phyloP scores from a whole-genome alignment of 441 rosid species.

The Macaranga tanarius region DNA sequence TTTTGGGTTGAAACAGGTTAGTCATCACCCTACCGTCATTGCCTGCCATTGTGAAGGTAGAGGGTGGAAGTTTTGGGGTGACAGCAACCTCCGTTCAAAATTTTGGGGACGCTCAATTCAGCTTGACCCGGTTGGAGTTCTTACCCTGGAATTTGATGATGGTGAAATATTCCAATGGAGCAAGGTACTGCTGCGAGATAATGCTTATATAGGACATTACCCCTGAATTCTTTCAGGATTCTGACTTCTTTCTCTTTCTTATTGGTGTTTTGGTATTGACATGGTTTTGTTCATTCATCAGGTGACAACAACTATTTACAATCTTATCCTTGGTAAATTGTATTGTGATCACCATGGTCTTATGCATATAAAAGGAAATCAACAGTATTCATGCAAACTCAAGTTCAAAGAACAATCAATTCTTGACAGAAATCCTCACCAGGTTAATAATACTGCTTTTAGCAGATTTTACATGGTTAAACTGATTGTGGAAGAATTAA shows the following conservation, averaged over 20 bases:
- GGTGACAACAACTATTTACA: conserved; percentile 92
- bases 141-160: conserved; percentile 89
- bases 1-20: conserved; percentile 61
- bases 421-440: conserved; percentile 91
- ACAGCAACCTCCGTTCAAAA: conserved; percentile 85
- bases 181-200: conserved; percentile 49
- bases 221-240: conserved; percentile 3
- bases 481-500: not conserved
- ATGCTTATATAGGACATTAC: not conserved
- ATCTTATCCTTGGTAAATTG: conserved; percentile 87
- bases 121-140: conserved; percentile 85
- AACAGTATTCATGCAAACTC: conserved; percentile 73
- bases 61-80: conserved; percentile 98
- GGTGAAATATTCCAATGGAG: conserved; percentile 96
- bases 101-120: conserved; percentile 99
- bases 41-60: conserved; percentile 97
- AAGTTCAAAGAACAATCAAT: conserved; percentile 89
- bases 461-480: not conserved
- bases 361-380: conserved; percentile 80
- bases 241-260: conserved; percentile 19
- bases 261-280: conserved; percentile 16
- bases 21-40: conserved; percentile 96
- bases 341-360: conserved; percentile 92
- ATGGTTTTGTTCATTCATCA: conserved; percentile 30
- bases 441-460: conserved; percentile 42